Evolutionary conservation across 1,284 basidiomycete genomes (phyloP).

Genomic region (Melanopsichium pennsylvanicum): DNA sequence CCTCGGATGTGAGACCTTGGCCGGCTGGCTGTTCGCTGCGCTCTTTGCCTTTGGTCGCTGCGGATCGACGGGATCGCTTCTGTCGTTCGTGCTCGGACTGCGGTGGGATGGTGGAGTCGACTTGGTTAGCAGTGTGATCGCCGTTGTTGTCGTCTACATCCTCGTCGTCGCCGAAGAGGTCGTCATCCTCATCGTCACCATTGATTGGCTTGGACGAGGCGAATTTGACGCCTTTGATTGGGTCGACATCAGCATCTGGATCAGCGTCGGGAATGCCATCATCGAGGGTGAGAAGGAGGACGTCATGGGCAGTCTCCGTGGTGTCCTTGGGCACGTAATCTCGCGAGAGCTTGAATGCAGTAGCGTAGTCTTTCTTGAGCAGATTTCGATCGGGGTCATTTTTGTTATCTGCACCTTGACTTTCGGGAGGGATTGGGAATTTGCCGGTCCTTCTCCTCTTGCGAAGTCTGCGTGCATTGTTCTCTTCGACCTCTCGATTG

Average conservation of each 20-base stretch:
- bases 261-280: constrained; percentile 53
- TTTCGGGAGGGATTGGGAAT: constrained; percentile 36
- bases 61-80: constrained; percentile 36
- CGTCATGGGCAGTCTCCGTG: constrained; percentile 38
- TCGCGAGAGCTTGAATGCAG: constrained; percentile 51
- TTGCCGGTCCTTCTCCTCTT: constrained; percentile 57
- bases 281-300: constrained; percentile 55
- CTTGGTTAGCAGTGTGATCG: constrained; percentile 6
- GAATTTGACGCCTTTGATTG: constrained; percentile 36
- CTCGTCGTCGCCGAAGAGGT: constrained; percentile 43
- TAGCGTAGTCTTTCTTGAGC: constrained; percentile 46
- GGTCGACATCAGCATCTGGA: constrained; percentile 43
- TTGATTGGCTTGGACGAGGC: constrained; percentile 1
- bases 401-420: constrained; percentile 11
- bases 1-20: constrained; percentile 17
- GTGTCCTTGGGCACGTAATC: constrained; percentile 57
- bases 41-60: constrained; percentile 45
- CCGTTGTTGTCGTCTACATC: constrained; percentile 10
- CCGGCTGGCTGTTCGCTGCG: constrained; percentile 25
- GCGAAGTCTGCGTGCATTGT: constrained; percentile 47
- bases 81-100: constrained; percentile 51
- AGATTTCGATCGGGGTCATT: constrained; percentile 13
- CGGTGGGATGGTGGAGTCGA: constrained; percentile 45
- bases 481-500: constrained; percentile 34
- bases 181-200: constrained; percentile 40